Conservation (phyloP, 2,329 filamentous ascomycete genomes). For the Sporothrix protearum region DNA sequence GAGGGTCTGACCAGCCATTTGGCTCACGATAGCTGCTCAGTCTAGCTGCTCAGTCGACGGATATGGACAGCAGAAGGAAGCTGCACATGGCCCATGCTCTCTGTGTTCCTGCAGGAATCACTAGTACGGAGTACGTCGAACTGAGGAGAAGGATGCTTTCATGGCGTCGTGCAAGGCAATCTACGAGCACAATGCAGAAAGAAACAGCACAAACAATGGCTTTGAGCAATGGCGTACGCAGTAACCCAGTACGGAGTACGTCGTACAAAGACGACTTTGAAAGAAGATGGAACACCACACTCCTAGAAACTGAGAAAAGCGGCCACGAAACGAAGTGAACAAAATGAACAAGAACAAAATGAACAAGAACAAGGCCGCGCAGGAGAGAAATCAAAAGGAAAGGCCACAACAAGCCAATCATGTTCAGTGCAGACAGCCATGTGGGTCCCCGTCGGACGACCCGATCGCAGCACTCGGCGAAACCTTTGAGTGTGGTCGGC, state of each 20-base stretch:
- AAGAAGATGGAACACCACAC: not conserved
- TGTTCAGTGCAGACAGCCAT: not conserved
- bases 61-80: not conserved
- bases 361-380: not conserved
- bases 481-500: not conserved
- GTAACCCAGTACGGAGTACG: not conserved
- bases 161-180: not conserved
- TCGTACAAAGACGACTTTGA: not conserved
- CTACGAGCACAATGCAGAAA: not conserved
- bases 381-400: not conserved
- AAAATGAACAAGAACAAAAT: not conserved
- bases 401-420: not conserved
- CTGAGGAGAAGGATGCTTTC: not conserved
- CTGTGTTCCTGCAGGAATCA: not conserved
- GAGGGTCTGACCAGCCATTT: not conserved
- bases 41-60: too few relatives aligned
- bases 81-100: not conserved
- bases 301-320: not conserved
- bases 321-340: too few relatives aligned
- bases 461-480: not conserved
- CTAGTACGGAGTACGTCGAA: too few relatives aligned
- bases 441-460: slow-evolving; percentile 4
- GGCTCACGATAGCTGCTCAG: not conserved
- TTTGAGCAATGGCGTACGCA: not conserved
- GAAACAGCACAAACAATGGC: not conserved